Evolutionary conservation across 495 filamentous ascomycete genomes (phyloP), one percentile per base, ranked within the genome.

Genomic region (Xylaria longipes): DNA sequence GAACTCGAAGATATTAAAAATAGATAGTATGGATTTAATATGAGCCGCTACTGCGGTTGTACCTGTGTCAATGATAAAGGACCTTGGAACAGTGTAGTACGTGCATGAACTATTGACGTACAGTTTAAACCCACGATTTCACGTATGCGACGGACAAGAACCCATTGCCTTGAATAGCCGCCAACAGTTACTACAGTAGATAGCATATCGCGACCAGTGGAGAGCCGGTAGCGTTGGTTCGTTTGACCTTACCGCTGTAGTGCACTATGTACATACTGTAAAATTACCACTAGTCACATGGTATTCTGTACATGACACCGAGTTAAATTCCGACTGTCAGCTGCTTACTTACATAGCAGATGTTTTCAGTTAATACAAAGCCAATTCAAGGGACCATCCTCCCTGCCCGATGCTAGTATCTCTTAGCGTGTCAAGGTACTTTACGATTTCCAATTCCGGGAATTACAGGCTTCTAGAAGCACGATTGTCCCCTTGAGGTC

Each of bases 201-300:
- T 56, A 54, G 57, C 43, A 63, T 43, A 39, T 27, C 37, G 20
- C 37, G 25, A 4, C 43, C 22, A 35, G 63, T 65, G 62, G 41
- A 48, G 25, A 65, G 37, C 11, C 29, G 15, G 27, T 39, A 48
- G 62, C 62, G 37, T 65, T 27, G 43, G 29, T 33, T 48, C 50
- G 43, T n/a, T 39, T 35, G 57, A 37, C 57, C 33, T n/a, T n/a
- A 14, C 57, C 33, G 33, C 57, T 60, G 33, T 56, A 27, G 12
- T 45, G 37, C 31, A 63, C 25, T 50, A 7, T 48, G 45, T 37
- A 66, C 46, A 31, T 39, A 54, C 37, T 43, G 35, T 27, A 66
- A 63, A 66, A 25, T 66, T 46, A 39, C 29, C 46, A 52, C 43
- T 33, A 33, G 43, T 66, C 45, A 63, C 60, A 63, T 63, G 60